Evolutionary conservation across 73 alveolate genomes (phyloP), one percentile per base, ranked within the genome.

Genomic region (Symbiodinium pilosum): DNA sequence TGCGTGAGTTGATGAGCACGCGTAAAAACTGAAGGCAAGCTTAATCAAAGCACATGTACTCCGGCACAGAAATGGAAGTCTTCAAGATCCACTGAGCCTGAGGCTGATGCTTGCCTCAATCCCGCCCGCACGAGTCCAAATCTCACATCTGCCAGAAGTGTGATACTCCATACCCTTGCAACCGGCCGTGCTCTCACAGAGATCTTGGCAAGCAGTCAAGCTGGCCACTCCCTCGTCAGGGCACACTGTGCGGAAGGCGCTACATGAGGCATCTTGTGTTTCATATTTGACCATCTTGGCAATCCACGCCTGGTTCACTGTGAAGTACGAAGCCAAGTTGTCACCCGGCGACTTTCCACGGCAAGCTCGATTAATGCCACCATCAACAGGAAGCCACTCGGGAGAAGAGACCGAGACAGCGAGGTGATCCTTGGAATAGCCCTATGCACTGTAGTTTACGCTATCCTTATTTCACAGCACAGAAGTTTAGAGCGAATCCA

Each of bases 141-240:
- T 71, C 89, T 91, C 97, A 71, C 97, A 91, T 42, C 97, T 41
- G 11, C 97, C 97, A 41, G 97, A 91, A n/a, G 32, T 69, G 88
- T 91, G 97, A 88, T 69, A 91, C 51, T 91, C 97, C 75, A 91
- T 88, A 36, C 97, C 97, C 52, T 91, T 68, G 97, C 97, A 91
- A 9, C 24, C 88, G 4, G 77, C 54, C 18, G 87, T 91, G 32
- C 84, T 43, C 40, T 91, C 97, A 88, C 97, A 91, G 1, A 91
- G 52, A 4, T 85, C 39, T 34, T 91, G 89, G 85, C 97, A 91
- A n/a, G 97, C 97, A 32, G 52, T 30, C 52, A 91, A 88, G 81
- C 77, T 43, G 30, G 89, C 97, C 97, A 91, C 81, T 52, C 97
- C 97, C 97, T 91, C 52, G 14, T 47, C 59, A 47, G 14, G 59